Percentiles rank a stretch among this genome's conserved stretches.
phyloP scores from a whole-genome alignment of 2,329 filamentous ascomycete species.

The Fusarium heterosporum region DNA sequence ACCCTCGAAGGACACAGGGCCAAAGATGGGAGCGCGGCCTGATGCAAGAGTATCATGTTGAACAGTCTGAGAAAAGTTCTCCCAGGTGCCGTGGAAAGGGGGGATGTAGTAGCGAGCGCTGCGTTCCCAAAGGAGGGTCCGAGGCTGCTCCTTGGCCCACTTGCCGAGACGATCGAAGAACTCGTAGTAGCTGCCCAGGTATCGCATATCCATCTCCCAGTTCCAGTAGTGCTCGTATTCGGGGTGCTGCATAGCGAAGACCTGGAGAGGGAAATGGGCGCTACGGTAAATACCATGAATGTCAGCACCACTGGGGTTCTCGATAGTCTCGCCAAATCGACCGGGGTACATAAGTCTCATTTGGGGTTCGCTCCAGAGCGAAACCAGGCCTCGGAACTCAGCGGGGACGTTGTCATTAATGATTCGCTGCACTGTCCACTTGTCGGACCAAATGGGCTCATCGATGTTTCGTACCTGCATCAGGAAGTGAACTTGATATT shows the following conservation, averaged over 20 bases:
- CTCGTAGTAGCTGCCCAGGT: slow-evolving; percentile 76
- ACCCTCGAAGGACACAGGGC: slow-evolving; percentile 68
- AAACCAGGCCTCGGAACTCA: slow-evolving; percentile 84
- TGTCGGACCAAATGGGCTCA: slow-evolving; percentile 84
- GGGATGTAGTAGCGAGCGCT: slow-evolving; percentile 83
- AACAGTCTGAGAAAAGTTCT: slow-evolving; percentile 76
- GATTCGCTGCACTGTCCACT: slow-evolving; percentile 76
- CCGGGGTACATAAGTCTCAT: slow-evolving; percentile 82
- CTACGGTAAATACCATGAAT: slow-evolving; percentile 78
- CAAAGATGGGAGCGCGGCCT: slow-evolving; percentile 72
- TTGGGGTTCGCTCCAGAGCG: slow-evolving; percentile 86
- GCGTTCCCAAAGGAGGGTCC: slow-evolving; percentile 81
- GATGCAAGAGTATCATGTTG: slow-evolving; percentile 68
- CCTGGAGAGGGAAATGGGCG: slow-evolving; percentile 71
- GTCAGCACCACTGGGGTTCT: slow-evolving; percentile 66
- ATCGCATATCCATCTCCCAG: slow-evolving; percentile 77
- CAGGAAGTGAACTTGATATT: slow-evolving; percentile 86
- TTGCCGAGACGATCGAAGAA: slow-evolving; percentile 74
- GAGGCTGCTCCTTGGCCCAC: slow-evolving; percentile 76
- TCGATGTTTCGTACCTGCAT: slow-evolving; percentile 86
- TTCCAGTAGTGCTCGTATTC: slow-evolving; percentile 77
- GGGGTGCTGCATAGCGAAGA: slow-evolving; percentile 71
- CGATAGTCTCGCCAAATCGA: slow-evolving; percentile 75
- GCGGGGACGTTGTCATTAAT: slow-evolving; percentile 73
- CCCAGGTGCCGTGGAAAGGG: slow-evolving; percentile 74